Base-by-base conservation (phyloP, 2,329 filamentous ascomycete genomes). In the Diaporthe nobilis region DNA sequence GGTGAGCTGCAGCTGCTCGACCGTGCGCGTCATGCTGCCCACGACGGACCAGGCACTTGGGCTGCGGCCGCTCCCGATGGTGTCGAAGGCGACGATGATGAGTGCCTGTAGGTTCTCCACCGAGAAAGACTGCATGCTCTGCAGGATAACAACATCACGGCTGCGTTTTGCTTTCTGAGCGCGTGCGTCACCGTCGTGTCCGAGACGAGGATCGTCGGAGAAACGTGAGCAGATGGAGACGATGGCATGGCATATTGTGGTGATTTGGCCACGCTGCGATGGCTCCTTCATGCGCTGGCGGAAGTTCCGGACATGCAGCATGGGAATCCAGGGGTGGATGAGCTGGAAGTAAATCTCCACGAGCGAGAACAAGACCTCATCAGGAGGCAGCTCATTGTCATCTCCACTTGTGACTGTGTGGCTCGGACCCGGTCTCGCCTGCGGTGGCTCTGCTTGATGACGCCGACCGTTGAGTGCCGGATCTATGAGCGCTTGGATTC, bases 311-410 rank as follows among this genome's bases (percentile, higher is more conserved):
- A 80, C 81, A 71, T 84, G 83, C 13, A 85, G 71, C 70, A 85
- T 83, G 6, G 83, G 83, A 17, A 85, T 85, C 82, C 84, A 86
- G 1, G 84, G 84, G 68, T 86, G 85, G 1, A 86, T 80, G 2
- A 80, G 74, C 1, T 75, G 73, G 57, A 86, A 85, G 76, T 86
- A 86, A 1, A 82, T 80, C 1, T 84, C 82, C 20, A 84, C 79
- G 10, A 84, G 77, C 8, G 78, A 76, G 39, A 82, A 81, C 6
- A 86, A 79, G 1, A 86, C 79, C 17, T 84, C 80, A 7, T 81
- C 79, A 6, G 82, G 77, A 6, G 83, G 75, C 3, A 79, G 77
- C 53, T 57, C 37, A 4, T 28, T 39, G 28, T 49, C 42, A 3
- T 65, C 61, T 44, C 60, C 39, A 22, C 28, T 22, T 28, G n/a